A percentile compares a stretch with the other conserved stretches of the same genome.
Conservation (phyloP, 345 rosid species). For the Salix exigua region DNA sequence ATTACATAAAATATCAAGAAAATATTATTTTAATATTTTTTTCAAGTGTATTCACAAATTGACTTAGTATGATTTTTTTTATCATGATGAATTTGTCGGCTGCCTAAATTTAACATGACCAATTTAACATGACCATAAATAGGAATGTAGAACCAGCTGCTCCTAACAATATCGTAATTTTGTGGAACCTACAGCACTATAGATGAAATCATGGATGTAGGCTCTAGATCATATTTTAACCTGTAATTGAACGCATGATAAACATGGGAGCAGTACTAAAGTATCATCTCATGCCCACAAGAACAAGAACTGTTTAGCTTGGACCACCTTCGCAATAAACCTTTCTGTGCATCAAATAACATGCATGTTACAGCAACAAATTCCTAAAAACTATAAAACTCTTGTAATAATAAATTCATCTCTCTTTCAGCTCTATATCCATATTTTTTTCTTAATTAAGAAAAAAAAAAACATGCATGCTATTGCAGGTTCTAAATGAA, state of each 20-base stretch:
- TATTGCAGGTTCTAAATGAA: constrained; percentile 65
- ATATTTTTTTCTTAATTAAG: too few species aligned
- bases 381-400: too few species aligned
- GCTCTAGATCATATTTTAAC: not conserved
- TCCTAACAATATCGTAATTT: not conserved
- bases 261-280: constrained; percentile 12
- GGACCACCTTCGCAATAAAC: not conserved
- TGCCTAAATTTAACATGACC: not conserved
- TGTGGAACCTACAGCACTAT: not conserved
- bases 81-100: not conserved
- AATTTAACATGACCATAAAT: not conserved
- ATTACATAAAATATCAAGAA: too few species aligned
- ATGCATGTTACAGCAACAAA: too few species aligned
- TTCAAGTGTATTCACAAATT: too few species aligned
- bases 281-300: not conserved
- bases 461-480: not conserved
- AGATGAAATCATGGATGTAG: not conserved
- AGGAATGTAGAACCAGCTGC: not conserved
- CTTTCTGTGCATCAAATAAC: not conserved
- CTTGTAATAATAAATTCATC: too few species aligned
- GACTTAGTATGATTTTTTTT: too few species aligned
- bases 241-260: not conserved
- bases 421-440: too few species aligned
- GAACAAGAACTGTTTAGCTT: not conserved
- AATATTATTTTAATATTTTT: too few species aligned